Evolutionary conservation across 176 grass and related monocot species (phyloP), one percentile per base, ranked within the genome.

Genomic region (Eremochloa ophiuroides): DNA sequence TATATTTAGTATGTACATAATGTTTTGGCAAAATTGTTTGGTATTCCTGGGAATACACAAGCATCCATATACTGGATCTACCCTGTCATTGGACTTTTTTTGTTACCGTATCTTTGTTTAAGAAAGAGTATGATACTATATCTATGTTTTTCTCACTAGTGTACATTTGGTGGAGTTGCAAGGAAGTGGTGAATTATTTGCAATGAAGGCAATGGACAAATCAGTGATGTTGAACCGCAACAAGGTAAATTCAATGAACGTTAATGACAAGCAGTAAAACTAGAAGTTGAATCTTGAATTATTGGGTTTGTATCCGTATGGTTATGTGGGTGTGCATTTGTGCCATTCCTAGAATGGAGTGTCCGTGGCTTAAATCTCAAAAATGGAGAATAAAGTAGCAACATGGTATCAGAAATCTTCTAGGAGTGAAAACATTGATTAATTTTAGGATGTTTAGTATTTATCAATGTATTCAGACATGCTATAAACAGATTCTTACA

Each of bases 131-230:
- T 15, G 72, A n/a, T 39, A 73, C 51, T 25, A 58, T 76, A 43
- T 43, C 15, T 81, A 66, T 81, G 40, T 74, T 60, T 69, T 80
- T 78, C 35, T 85, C 71, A 80, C 31, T 73, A 99, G 96, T 83
- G 96, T 99, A 79, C 93, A 95, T 69, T 86, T 99, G 83, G 96
- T 99, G 83, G 96, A 99, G 77, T 82, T 99, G 65, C 86, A 93
- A 91, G 96, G 90, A 53, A 95, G 90, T 23, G 88, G 93, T 77
- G 91, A 99, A 90, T 86, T 95, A 64, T 99, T 89, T 88, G 96
- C 96, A 53, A 99, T 99, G 96, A 99, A 99, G 68, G 96, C 91
- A 66, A 99, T 99, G 96, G 93, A 95, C 76, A 99, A 99, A 83
- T 93, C 93, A 86, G 86, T 95, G 64, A 95, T 99, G 96, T 85